Conservation (phyloP, 192 early-diverging fungal genomes). For the Backusella tarrabulga region DNA sequence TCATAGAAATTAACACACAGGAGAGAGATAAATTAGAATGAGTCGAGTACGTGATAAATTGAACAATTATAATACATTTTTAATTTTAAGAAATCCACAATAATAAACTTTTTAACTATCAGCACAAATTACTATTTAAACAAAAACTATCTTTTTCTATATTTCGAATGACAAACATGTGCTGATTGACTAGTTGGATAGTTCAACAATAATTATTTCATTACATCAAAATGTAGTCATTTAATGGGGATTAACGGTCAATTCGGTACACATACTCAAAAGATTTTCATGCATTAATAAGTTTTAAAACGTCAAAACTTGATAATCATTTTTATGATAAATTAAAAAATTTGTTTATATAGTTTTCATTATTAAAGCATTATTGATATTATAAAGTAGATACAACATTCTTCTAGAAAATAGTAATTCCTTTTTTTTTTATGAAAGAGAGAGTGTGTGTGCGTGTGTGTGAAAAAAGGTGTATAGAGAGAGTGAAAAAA, state of each 20-base stretch:
- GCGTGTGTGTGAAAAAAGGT: too few relatives aligned
- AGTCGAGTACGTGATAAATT: too few relatives aligned
- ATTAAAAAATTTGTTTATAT: not conserved
- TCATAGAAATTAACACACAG: too few relatives aligned
- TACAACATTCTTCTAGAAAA: too few relatives aligned
- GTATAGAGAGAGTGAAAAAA: not conserved
- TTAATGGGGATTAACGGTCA: not conserved
- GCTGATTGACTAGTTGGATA: too few relatives aligned
- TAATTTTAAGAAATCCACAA: not conserved
- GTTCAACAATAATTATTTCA: not conserved
- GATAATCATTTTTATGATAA: not conserved
- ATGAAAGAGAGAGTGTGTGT: not conserved
- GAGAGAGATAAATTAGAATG: too few relatives aligned
- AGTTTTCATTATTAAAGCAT: not conserved
- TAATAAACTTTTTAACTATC: not conserved
- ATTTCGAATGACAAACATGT: not conserved
- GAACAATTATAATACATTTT: too few relatives aligned
- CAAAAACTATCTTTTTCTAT: not conserved
- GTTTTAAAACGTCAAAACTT: not conserved
- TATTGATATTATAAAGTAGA: too few relatives aligned
- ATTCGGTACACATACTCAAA: not conserved
- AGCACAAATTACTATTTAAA: not conserved
- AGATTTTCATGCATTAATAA: not conserved
- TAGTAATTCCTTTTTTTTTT: too few relatives aligned
- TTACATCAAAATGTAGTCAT: not conserved